Evolutionary conservation across 306 rosid genomes (phyloP).

Genomic region (Acacia acuminata): DNA sequence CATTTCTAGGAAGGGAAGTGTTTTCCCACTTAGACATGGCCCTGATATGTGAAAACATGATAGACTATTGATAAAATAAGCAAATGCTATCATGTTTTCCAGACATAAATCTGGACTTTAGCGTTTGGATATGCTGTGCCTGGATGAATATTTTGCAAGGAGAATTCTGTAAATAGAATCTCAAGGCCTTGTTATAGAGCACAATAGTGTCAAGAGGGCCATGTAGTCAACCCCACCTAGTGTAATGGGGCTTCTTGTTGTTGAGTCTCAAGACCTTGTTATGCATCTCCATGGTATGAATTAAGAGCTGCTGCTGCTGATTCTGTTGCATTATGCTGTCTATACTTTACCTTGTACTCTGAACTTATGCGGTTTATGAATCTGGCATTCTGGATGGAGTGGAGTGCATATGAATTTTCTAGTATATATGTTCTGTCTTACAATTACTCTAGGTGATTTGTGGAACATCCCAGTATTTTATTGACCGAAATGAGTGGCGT

Average conservation of each 20-base stretch:
- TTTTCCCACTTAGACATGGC: background rate
- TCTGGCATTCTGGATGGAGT: background rate
- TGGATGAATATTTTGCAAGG: background rate
- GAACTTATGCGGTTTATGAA: background rate
- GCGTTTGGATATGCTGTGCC: background rate
- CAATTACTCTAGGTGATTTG: background rate
- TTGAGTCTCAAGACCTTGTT: background rate
- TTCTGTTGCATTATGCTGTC: background rate
- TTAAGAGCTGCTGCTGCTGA: background rate
- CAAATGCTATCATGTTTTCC: background rate
- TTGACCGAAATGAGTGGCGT: background rate
- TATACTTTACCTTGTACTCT: background rate
- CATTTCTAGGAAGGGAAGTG: background rate
- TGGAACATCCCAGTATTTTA: background rate
- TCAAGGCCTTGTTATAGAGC: background rate
- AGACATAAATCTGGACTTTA: background rate
- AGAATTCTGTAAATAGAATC: background rate
- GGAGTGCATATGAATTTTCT: background rate
- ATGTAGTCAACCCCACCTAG: too few relatives aligned
- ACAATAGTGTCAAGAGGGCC: too few relatives aligned
- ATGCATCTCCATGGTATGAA: background rate
- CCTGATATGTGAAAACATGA: background rate
- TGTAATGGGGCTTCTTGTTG: too few relatives aligned
- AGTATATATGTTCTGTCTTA: background rate
- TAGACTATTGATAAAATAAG: background rate